Evolutionary conservation across 257 asterid genomes (phyloP).

Genomic region (Cruciata laevipes): DNA sequence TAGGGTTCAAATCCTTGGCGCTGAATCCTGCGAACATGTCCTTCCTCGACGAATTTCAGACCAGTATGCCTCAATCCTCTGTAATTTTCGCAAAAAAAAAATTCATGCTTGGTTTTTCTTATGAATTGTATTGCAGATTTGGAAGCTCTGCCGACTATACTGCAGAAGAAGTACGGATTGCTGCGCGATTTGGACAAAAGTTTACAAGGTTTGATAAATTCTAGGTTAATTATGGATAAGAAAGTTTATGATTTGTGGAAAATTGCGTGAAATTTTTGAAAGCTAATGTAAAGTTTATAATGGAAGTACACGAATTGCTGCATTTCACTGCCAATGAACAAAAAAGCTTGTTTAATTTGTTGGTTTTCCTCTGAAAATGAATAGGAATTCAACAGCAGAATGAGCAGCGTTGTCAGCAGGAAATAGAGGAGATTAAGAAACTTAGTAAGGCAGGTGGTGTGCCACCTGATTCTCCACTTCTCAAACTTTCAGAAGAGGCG

Average conservation of each 20-base stretch:
- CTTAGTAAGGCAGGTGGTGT: slow-evolving; percentile 66
- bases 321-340: not conserved
- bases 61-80: slow-evolving; percentile 32
- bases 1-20: slow-evolving; percentile 33
- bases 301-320: too few species aligned
- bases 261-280: not conserved
- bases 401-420: slow-evolving; percentile 85
- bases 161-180: slow-evolving; percentile 74
- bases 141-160: slow-evolving; percentile 75
- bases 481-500: slow-evolving; percentile 80
- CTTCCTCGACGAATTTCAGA: slow-evolving; percentile 77
- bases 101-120: not conserved
- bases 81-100: not conserved
- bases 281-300: not conserved
- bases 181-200: slow-evolving; percentile 85
- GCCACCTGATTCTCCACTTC: slow-evolving; percentile 67
- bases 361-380: slow-evolving; percentile 18
- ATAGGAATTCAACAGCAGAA: slow-evolving; percentile 79
- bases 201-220: slow-evolving; percentile 52
- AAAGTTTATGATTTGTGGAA: not conserved
- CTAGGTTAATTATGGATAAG: not conserved
- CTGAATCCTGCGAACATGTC: slow-evolving; percentile 45
- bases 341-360: not conserved
- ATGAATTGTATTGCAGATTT: slow-evolving; percentile 38
- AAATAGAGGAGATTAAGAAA: slow-evolving; percentile 79